Evolutionary conservation across 441 rosid genomes (phyloP), one percentile per base, ranked within the genome.

Genomic region (Pelargonium citronellum): DNA sequence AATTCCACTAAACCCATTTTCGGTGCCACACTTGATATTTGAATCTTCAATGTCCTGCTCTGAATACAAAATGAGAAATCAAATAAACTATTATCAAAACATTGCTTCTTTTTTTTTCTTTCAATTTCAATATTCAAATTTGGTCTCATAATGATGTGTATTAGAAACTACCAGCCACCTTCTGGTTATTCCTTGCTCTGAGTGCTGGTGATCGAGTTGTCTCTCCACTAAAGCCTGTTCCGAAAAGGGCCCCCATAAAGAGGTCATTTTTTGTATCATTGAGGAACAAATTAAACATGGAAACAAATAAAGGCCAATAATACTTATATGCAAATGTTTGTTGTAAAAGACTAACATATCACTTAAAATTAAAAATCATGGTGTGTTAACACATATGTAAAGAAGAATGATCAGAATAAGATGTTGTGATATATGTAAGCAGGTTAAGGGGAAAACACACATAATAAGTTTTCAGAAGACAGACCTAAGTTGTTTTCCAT

Each of bases 161-260:
- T 77, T 72, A 84, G 91, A 88, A 83, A 85, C 83, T 85, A 88
- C 87, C 97, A 83, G 87, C 87, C 88, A 94, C 97, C 97, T 87
- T 89, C 91, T 67, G 81, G 80, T 83, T 79, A 72, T 73, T 79
- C 63, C 77, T 77, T 71, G 79, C 74, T 69, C 69, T 34, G n/a
- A 78, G 72, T 70, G 73, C 64, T 8, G 77, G 66, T 74, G 62
- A 68, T 75, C 62, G 68, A 71, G 79, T 82, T 66, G 66, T 75
- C 70, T 78, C 86, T 71, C 73, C 80, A 57, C 10, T 30, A 58
- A 73, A 72, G 41, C 79, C 70, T 39, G 24, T 67, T 67, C 71
- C 78, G 71, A 83, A 68, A 76, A 69, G 66, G 71, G 70, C 75
- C 71, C 81, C 84, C 83, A 77, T 55, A 78, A 75, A 64, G 34